Base-by-base conservation (phyloP, 2,329 filamentous ascomycete species). In the Torrubiellomyces zombiae region DNA sequence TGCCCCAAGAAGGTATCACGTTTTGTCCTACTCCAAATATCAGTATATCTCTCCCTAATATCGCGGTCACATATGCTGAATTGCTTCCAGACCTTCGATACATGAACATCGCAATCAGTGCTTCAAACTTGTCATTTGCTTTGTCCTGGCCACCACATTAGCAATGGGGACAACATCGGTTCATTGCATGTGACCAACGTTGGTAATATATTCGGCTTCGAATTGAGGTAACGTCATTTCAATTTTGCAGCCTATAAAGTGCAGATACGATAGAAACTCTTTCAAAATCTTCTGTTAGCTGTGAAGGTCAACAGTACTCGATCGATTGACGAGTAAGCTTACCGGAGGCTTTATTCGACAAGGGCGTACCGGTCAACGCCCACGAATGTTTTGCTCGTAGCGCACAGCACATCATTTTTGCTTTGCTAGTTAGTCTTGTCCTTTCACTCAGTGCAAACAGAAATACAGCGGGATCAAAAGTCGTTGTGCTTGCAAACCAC, bases 191-290 rank as follows among this genome's bases (percentile, higher is more conserved):
- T 5, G 4, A 12, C 37, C 29, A 27, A 40, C 44, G 1, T 27
- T 5, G 0, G 9, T 12, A 14, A 40, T 16, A 12, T 39, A 51
- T 5, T 23, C 29, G 0, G 6, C 4, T 2, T 23, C 26, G 19
- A 40, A 50, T 0, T 29, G 2, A 1, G 11, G 9, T 1, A 20
- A 26, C 1, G 3, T 26, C 2, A 26, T 17, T 0, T 37, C 29
- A 3, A 35, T 38, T 0, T 36, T 5, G 5, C 38, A 43, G 1
- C 39, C 29, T 1, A 53, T 37, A 2, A 52, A 50, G 10, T 36
- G 41, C 7, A 51, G 32, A 17, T 52, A 51, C 0, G 53, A 39
- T 5, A 39, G 53, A 2, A 53, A 31, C 24, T 56, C 53, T 55
- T 32, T 9, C 12, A 17, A 17, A 30, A 31, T 9, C 2, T 9